Percentiles rank a stretch among this genome's conserved stretches.
Evolutionary conservation across 495 filamentous ascomycete genomes (phyloP).

Genomic region (Neurospora tetrasperma): DNA sequence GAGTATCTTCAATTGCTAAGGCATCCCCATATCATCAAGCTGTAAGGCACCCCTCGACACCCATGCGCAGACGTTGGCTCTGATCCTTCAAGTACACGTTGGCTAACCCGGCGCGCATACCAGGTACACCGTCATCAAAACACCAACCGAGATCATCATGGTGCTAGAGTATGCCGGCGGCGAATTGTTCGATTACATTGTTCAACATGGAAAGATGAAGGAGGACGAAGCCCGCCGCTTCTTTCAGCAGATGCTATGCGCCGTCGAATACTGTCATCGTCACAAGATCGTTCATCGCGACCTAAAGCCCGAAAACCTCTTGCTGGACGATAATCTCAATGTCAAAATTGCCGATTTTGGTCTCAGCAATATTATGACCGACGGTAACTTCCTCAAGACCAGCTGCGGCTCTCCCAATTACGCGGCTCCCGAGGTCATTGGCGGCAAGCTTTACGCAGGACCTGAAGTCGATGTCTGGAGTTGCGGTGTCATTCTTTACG

Average conservation of each 20-base stretch:
- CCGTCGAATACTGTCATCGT: conserved; percentile 96
- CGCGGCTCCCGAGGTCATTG: conserved; percentile 94
- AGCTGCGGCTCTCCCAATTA: conserved; percentile 98
- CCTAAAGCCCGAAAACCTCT: conserved; percentile 91
- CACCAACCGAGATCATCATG: conserved; percentile 91
- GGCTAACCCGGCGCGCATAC: conserved; percentile 1
- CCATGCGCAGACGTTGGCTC: background rate
- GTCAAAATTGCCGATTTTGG: conserved; percentile 99
- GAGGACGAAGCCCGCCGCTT: conserved; percentile 89
- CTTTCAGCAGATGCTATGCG: conserved; percentile 99
- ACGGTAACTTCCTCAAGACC: conserved; percentile 97
- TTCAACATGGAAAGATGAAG: conserved; percentile 76
- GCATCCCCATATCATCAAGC: conserved; percentile 97
- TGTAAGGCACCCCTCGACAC: conserved; percentile 44
- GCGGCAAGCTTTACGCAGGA: conserved; percentile 92
- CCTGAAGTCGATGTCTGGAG: conserved; percentile 99
- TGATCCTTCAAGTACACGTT: conserved; percentile 1
- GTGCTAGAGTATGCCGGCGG: conserved; percentile 95
- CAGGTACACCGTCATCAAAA: conserved; percentile 94
- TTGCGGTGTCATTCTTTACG: conserved; percentile 96
- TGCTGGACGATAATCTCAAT: conserved; percentile 87
- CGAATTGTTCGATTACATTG: conserved; percentile 96
- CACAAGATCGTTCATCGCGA: conserved; percentile 99
- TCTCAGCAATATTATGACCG: conserved; percentile 98
- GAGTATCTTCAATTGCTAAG: conserved; percentile 91